Evolutionary conservation across 352 stramenopile genomes (phyloP).

Genomic region (Pythium guiyangense): DNA sequence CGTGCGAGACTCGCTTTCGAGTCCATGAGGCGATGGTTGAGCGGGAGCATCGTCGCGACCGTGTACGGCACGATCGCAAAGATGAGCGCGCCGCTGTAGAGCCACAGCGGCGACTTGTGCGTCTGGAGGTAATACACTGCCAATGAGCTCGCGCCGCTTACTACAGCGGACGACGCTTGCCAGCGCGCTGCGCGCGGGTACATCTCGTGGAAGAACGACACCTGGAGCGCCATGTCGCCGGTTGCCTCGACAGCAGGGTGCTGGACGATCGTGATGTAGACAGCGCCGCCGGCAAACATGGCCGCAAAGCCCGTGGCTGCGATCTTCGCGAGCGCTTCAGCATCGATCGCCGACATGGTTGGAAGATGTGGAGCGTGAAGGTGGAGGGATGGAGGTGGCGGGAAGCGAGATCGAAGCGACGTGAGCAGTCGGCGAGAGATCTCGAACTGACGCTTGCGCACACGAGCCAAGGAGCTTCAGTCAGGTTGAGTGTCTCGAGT

Average conservation of each 20-base stretch:
- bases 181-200: slow-evolving; percentile 17
- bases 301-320: slow-evolving; percentile 11
- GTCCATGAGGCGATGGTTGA: slow-evolving; percentile 63
- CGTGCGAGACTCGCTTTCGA: slow-evolving; percentile 29
- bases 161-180: slow-evolving; percentile 13
- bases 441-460: no score
- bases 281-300: slow-evolving; percentile 22
- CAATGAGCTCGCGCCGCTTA: slow-evolving; percentile 21
- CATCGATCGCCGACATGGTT: background rate
- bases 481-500: no score
- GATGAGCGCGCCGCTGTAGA: slow-evolving; percentile 43
- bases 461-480: no score
- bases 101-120: slow-evolving; percentile 3
- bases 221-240: slow-evolving; percentile 9
- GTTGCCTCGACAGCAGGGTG: slow-evolving; percentile 20
- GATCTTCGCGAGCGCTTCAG: slow-evolving; percentile 5
- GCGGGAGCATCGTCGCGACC: slow-evolving; percentile 51
- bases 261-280: slow-evolving; percentile 31
- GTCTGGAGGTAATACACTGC: slow-evolving; percentile 12
- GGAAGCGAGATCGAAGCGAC: no score
- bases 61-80: slow-evolving; percentile 62
- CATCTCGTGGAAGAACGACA: slow-evolving; percentile 26
- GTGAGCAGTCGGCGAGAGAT: no score
- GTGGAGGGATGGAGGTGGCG: background rate
- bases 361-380: background rate